A percentile compares a stretch with the other conserved stretches of the same genome.
phyloP scores from a whole-genome alignment of 2,329 filamentous ascomycete genomes.

The Pyricularia grisea region DNA sequence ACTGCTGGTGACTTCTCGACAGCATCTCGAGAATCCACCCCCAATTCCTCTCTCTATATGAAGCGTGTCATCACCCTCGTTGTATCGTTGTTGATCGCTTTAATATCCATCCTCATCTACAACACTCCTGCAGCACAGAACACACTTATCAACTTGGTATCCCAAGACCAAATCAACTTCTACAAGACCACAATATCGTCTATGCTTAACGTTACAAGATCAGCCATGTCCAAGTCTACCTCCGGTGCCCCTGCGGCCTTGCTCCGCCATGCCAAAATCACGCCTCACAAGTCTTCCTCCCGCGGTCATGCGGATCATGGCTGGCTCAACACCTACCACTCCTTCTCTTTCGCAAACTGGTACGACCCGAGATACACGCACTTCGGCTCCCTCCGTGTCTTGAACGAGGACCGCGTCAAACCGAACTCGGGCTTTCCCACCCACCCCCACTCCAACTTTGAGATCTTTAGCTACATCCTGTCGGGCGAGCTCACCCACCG shows the following conservation, averaged over 20 bases:
- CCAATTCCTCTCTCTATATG: slow-evolving; percentile 19
- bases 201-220: slow-evolving; percentile 29
- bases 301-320: slow-evolving; percentile 75
- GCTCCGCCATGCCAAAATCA: slow-evolving; percentile 61
- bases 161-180: slow-evolving; percentile 6
- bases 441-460: slow-evolving; percentile 76
- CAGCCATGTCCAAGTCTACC: slow-evolving; percentile 47
- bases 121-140: slow-evolving; percentile 10
- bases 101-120: slow-evolving; percentile 19
- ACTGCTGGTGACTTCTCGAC: slow-evolving; percentile 9
- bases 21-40: slow-evolving; percentile 3
- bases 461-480: slow-evolving; percentile 87
- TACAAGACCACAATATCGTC: slow-evolving; percentile 4
- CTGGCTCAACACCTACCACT: slow-evolving; percentile 83
- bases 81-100: slow-evolving; percentile 17
- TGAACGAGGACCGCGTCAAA: slow-evolving; percentile 81
- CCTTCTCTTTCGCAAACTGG: slow-evolving; percentile 71
- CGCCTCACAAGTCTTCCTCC: slow-evolving; percentile 59
- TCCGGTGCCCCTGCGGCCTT: not conserved
- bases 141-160: not conserved
- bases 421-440: slow-evolving; percentile 71
- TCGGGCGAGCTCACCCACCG: slow-evolving; percentile 79
- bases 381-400: slow-evolving; percentile 71
- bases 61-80: slow-evolving; percentile 13
- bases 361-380: slow-evolving; percentile 57